Conservation (phyloP, 1,284 basidiomycete species). For the Melampsora abietis-canadensis region DNA sequence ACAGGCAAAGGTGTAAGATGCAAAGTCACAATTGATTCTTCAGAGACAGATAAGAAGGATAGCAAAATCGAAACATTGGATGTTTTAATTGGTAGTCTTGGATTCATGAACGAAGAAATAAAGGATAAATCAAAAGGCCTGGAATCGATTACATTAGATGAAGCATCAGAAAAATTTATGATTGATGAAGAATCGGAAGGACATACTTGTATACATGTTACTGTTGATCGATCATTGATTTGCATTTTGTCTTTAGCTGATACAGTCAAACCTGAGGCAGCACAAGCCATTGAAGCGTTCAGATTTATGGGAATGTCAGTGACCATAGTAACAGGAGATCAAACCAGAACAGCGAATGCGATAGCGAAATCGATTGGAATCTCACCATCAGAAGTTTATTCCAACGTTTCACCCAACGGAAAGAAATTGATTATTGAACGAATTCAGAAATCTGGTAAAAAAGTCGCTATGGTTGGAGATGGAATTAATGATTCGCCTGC, state of each 20-base stretch:
- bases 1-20: slow-evolving; percentile 81
- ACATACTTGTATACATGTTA: slow-evolving; percentile 79
- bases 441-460: slow-evolving; percentile 64
- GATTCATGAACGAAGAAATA: slow-evolving; percentile 15
- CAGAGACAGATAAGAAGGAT: neutral
- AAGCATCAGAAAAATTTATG: slow-evolving; percentile 62
- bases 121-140: slow-evolving; percentile 47
- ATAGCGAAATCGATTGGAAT: slow-evolving; percentile 85
- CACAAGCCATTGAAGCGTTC: slow-evolving; percentile 72
- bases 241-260: slow-evolving; percentile 70
- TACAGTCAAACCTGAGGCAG: slow-evolving; percentile 74
- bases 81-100: slow-evolving; percentile 17
- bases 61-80: neutral
- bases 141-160: slow-evolving; percentile 35
- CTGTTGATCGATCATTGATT: slow-evolving; percentile 57
- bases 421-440: slow-evolving; percentile 79
- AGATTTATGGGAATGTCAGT: slow-evolving; percentile 83
- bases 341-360: slow-evolving; percentile 73
- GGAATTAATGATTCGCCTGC: slow-evolving; percentile 99
- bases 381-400: slow-evolving; percentile 71
- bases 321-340: slow-evolving; percentile 86
- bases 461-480: slow-evolving; percentile 75
- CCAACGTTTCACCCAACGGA: slow-evolving; percentile 85
- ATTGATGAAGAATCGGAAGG: slow-evolving; percentile 65
- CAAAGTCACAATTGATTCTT: slow-evolving; percentile 44